Evolutionary conservation across 176 grass and related monocot species (phyloP).

Genomic region (Ensete ventricosum): DNA sequence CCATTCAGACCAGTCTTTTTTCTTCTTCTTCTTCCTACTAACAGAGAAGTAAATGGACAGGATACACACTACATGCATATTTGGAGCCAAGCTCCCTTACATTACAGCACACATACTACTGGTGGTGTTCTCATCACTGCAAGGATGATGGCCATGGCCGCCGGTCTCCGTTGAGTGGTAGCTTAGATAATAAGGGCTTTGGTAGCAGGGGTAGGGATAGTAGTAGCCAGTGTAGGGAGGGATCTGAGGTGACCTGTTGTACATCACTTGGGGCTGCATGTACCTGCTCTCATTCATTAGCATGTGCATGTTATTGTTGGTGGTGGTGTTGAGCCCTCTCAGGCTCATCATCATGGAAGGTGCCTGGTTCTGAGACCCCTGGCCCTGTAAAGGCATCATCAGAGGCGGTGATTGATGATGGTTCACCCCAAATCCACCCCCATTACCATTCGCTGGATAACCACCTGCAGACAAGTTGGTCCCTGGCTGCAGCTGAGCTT

Average conservation of each 20-base stretch:
- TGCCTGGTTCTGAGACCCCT: neutral
- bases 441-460: neutral
- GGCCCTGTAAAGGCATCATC: constrained; percentile 43
- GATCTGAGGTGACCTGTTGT: constrained; percentile 84
- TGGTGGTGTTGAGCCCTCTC: constrained; percentile 12
- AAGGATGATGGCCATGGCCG: constrained; percentile 55
- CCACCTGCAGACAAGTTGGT: neutral
- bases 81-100: constrained; percentile 26
- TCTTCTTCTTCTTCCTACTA: no score
- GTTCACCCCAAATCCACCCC: constrained; percentile 37
- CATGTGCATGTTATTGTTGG: constrained; percentile 23
- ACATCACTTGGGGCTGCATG: constrained; percentile 86
- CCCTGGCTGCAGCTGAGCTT: neutral
- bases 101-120: constrained; percentile 79
- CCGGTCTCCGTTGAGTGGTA: constrained; percentile 37
- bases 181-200: constrained; percentile 7
- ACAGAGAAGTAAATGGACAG: neutral
- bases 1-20: neutral
- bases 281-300: constrained; percentile 53
- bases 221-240: constrained; percentile 88
- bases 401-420: constrained; percentile 28
- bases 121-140: neutral
- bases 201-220: constrained; percentile 26
- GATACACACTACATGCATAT: neutral
- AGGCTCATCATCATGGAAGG: constrained; percentile 49